Evolutionary conservation across 768 basidiomycete genomes (phyloP), one percentile per base, ranked within the genome.

Genomic region (Polyporus arcularius): DNA sequence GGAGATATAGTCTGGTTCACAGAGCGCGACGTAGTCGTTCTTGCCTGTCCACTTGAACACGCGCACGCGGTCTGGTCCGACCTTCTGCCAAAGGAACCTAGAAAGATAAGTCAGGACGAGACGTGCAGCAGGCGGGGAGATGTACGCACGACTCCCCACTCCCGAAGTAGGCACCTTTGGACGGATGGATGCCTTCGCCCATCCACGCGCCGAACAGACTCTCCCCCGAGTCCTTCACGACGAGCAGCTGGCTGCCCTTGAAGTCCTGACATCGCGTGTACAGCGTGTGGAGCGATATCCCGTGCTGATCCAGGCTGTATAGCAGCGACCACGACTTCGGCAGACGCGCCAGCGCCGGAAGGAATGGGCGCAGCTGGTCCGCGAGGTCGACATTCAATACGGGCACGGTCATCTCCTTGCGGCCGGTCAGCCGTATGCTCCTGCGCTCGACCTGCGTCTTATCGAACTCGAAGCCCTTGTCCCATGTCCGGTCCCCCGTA

Each of bases 241-340:
- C 81, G 1, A 98, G 65, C 10, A 98, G 65, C 46, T 84, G 84
- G 2, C 82, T 79, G 39, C 76, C 76, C 35, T 70, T 74, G 26
- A 74, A 73, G 4, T 72, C 67, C 53, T 83, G 84, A 55, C 87
- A 90, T 1, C 81, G 81, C 2, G 80, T 68, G 72, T 97, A 98
- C 5, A 98, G 81, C 1, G 96, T 97, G 47, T 89, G 86, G 14
- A 98, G 79, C 12, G 94, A 96, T 47, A 96, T 94, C 0, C 96
- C 96, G 66, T 98, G 91, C 68, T 97, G 95, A 69, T 98, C 96
- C 16, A 97, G 80, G 15, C 93, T 95, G 75, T 96, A 95, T 5
- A 94, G 74, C 0, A 96, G 82, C 0, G 82, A 82, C 94, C 94
- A 96, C 31, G 79, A 75, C 7, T 80, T 78, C 0, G 88, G 81